phyloP scores from a whole-genome alignment of 2,329 filamentous ascomycete species.

The Apiospora malaysiana region DNA sequence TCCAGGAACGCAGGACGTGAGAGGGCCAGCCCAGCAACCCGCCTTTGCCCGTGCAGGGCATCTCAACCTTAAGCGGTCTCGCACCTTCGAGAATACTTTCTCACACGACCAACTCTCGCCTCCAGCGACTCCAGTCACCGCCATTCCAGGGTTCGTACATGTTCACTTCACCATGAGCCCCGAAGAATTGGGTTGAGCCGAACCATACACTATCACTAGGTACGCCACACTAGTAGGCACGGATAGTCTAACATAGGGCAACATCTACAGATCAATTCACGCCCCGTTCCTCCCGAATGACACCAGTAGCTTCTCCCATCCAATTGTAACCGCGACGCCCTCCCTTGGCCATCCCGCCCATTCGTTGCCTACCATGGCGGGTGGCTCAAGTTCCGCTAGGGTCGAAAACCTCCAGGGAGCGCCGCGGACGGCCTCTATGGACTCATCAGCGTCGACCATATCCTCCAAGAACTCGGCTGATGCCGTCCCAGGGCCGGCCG shows the following conservation, averaged over 20 bases:
- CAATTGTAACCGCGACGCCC: slow-evolving; percentile 50
- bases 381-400: slow-evolving; percentile 48
- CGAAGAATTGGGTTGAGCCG: slow-evolving; percentile 3
- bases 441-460: slow-evolving; percentile 85
- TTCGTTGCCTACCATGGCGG: slow-evolving; percentile 53
- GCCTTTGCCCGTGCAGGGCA: slow-evolving; percentile 24
- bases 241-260: slow-evolving; percentile 16
- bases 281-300: slow-evolving; percentile 54
- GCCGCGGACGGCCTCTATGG: slow-evolving; percentile 83
- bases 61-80: slow-evolving; percentile 24
- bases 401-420: slow-evolving; percentile 35
- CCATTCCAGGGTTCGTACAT: slow-evolving; percentile 31
- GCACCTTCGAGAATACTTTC: slow-evolving; percentile 24
- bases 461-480: slow-evolving; percentile 67
- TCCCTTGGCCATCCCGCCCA: slow-evolving; percentile 45
- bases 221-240: slow-evolving; percentile 16
- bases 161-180: background rate
- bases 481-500: slow-evolving; percentile 65
- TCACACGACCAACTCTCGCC: slow-evolving; percentile 31
- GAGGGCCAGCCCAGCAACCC: slow-evolving; percentile 23
- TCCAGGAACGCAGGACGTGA: slow-evolving; percentile 31
- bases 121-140: slow-evolving; percentile 32
- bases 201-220: background rate
- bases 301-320: slow-evolving; percentile 50
- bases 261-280: slow-evolving; percentile 35